phyloP scores from a whole-genome alignment of 2,329 filamentous ascomycete species.

The Diaporthe citriasiana region DNA sequence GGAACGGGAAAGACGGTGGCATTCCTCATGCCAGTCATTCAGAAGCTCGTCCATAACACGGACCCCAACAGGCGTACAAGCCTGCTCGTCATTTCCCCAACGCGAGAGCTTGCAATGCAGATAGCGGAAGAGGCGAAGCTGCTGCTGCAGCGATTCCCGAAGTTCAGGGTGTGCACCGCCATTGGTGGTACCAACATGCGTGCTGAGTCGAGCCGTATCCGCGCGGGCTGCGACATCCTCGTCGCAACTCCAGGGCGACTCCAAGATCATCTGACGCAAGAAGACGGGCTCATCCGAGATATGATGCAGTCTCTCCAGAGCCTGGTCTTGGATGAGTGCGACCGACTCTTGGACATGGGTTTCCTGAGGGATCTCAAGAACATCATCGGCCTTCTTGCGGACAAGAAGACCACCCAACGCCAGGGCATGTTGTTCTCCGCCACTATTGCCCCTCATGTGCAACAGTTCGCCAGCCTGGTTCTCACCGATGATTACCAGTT shows the following conservation, averaged over 20 bases:
- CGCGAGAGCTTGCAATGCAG: constrained; percentile 78
- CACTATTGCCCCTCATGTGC: constrained; percentile 84
- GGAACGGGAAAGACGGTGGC: constrained; percentile 90
- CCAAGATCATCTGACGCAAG: constrained; percentile 82
- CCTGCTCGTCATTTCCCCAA: constrained; percentile 78
- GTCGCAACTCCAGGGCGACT: constrained; percentile 86
- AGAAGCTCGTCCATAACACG: constrained; percentile 73
- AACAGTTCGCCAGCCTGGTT: constrained; percentile 78
- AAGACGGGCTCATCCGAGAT: constrained; percentile 75
- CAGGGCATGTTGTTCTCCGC: constrained; percentile 89
- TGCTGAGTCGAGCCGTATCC: constrained; percentile 77
- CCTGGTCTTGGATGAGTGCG: constrained; percentile 91
- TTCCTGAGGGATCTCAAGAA: constrained; percentile 85
- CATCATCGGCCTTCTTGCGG: constrained; percentile 79
- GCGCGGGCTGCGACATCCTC: constrained; percentile 82
- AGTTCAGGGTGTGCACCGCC: constrained; percentile 82
- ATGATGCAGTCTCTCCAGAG: constrained; percentile 80
- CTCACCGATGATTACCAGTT: constrained; percentile 82
- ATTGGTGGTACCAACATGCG: constrained; percentile 86
- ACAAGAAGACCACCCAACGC: constrained; percentile 69
- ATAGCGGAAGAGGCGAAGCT: constrained; percentile 79
- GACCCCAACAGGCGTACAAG: constrained; percentile 58
- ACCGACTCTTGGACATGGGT: constrained; percentile 90
- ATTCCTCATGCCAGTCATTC: constrained; percentile 86
- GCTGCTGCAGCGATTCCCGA: constrained; percentile 78